phyloP scores from a whole-genome alignment of 2,329 filamentous ascomycete genomes.

The Diaporthe nobilis region DNA sequence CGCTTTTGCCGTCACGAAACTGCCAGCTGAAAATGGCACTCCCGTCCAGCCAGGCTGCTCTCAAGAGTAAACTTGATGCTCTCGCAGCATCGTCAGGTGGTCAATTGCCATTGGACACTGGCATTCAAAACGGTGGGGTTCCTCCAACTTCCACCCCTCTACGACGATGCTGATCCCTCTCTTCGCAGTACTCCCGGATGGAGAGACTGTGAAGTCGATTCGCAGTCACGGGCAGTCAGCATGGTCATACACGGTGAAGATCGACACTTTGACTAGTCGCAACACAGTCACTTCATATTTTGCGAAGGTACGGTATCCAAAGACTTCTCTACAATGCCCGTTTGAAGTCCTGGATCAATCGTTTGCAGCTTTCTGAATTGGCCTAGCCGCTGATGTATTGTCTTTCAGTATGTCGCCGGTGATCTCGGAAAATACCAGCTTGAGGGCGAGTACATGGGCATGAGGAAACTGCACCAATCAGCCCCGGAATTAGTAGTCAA shows the following conservation, averaged over 20 bases:
- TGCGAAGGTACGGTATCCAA: not conserved
- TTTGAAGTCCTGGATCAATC: not conserved
- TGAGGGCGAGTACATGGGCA: conserved; percentile 48
- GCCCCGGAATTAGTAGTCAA: conserved; percentile 49
- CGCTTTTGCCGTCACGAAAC: not conserved
- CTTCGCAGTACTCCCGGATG: conserved; percentile 34
- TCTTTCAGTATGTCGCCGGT: conserved; percentile 13
- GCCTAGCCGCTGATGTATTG: not conserved
- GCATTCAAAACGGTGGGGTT: not conserved
- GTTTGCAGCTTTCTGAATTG: too few relatives aligned
- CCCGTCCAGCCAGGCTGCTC: not conserved
- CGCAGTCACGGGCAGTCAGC: conserved; percentile 34
- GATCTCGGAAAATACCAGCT: not conserved
- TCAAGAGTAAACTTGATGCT: not conserved
- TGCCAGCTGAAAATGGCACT: not conserved
- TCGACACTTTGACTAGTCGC: not conserved
- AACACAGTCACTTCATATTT: not conserved
- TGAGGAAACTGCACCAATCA: conserved; percentile 48
- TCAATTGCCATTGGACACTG: not conserved
- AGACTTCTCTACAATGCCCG: not conserved
- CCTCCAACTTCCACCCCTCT: not conserved
- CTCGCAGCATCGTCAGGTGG: not conserved
- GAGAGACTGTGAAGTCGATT: conserved; percentile 18
- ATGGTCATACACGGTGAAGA: conserved; percentile 36
- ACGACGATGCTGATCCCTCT: not conserved